phyloP scores from a whole-genome alignment of 768 basidiomycete genomes.

The Phaeotremella fagi region DNA sequence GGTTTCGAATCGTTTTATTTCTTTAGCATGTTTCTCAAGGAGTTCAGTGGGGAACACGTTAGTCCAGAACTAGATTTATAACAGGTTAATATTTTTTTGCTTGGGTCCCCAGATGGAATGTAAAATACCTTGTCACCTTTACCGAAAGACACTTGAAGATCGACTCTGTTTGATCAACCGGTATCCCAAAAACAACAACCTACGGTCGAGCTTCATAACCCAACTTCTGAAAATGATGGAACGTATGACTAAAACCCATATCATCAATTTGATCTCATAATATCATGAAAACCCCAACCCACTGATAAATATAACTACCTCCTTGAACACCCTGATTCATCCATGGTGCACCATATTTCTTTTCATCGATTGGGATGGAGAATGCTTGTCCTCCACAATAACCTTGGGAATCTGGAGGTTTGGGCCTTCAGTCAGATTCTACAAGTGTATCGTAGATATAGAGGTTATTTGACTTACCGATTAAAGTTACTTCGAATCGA shows the following conservation, averaged over 20 bases:
- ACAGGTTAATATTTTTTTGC: background rate
- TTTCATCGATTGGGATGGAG: conserved; percentile 50
- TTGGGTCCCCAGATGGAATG: background rate
- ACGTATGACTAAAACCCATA: conserved; percentile 47
- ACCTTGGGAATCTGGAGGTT: conserved; percentile 39
- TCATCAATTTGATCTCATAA: too few relatives aligned
- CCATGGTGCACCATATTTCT: conserved; percentile 47
- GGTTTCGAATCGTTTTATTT: conserved; percentile 50
- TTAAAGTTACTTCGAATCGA: conserved; percentile 50
- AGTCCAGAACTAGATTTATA: conserved; percentile 49
- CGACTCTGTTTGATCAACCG: conserved; percentile 43
- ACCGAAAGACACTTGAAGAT: conserved; percentile 52
- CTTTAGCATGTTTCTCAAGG: conserved; percentile 46
- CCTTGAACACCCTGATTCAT: conserved; percentile 53
- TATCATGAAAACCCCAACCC: too few relatives aligned
- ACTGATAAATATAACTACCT: conserved; percentile 36
- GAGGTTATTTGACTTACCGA: conserved; percentile 27
- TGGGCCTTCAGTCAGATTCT: background rate
- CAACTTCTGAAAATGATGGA: conserved; percentile 49
- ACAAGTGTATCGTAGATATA: background rate
- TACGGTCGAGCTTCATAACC: conserved; percentile 48
- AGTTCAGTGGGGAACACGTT: conserved; percentile 53
- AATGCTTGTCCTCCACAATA: conserved; percentile 53
- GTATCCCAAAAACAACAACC: conserved; percentile 11
- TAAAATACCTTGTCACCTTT: conserved; percentile 49